These are phyloP conservation scores for Debaryomyces coudertii DNA, from an alignment of 1,139 yeast genomes.

Conservation along the genomic window DNA sequence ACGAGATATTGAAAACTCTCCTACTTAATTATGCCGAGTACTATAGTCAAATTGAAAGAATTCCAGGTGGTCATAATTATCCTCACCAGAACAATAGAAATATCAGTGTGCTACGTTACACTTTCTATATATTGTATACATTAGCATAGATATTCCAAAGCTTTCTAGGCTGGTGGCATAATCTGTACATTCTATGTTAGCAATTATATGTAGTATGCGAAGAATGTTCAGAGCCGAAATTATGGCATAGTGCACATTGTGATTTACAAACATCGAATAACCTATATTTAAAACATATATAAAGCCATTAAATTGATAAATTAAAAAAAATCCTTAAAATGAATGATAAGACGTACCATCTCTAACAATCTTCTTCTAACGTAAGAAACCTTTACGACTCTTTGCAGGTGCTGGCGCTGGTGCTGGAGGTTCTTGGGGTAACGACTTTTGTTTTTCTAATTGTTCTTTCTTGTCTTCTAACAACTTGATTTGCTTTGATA, in stretches of 20 bases:
- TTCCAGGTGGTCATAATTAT: slow-evolving; percentile 5
- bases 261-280: not conserved
- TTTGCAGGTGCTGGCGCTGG: slow-evolving; percentile 48
- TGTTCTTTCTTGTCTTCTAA: slow-evolving; percentile 89
- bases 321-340: not conserved
- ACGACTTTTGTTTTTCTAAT: slow-evolving; percentile 69
- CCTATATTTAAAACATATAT: slow-evolving; percentile 8
- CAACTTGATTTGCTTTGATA: slow-evolving; percentile 82
- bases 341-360: no score
- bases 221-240: not conserved
- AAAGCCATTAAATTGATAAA: slow-evolving; percentile 4
- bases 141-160: no score
- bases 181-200: no score
- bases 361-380: slow-evolving; percentile 26
- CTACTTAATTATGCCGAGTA: slow-evolving; percentile 7
- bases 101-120: not conserved
- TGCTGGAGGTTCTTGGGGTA: slow-evolving; percentile 54
- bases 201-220: not conserved
- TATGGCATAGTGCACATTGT: not conserved
- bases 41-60: not conserved
- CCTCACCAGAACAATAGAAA: not conserved
- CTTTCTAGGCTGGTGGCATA: no score
- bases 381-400: slow-evolving; percentile 58
- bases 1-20: slow-evolving; percentile 8
- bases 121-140: not conserved